These are phyloP conservation scores for Xylogone sp. DNA, from an alignment of 2,329 filamentous ascomycete species.

Conservation along the genomic window DNA sequence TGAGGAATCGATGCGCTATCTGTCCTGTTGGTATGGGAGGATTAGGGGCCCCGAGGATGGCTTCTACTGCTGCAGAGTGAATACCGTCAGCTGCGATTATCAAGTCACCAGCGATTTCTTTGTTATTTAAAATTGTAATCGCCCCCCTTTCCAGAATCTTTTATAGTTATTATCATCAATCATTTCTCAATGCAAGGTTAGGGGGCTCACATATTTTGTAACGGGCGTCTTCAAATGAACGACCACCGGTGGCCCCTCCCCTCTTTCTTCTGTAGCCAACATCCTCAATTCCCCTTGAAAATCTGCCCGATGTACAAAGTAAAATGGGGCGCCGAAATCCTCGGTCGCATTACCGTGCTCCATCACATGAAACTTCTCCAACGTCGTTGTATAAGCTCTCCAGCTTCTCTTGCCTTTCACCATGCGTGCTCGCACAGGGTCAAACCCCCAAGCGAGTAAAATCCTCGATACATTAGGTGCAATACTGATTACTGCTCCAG, in stretches of 20 bases:
- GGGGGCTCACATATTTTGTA: constrained; percentile 16
- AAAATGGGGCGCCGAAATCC: constrained; percentile 10
- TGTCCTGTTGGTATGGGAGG: background rate
- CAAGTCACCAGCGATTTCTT: constrained; percentile 28
- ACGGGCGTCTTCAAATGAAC: constrained; percentile 17
- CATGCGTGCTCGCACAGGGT: constrained; percentile 20
- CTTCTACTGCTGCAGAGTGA: constrained; percentile 20
- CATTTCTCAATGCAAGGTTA: too few species aligned
- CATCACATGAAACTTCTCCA: constrained; percentile 8
- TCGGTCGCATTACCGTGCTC: background rate
- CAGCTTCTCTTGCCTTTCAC: constrained; percentile 16
- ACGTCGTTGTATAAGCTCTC: constrained; percentile 7
- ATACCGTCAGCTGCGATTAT: constrained; percentile 35
- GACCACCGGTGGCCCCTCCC: constrained; percentile 19
- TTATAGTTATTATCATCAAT: too few species aligned
- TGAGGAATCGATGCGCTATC: constrained; percentile 31
- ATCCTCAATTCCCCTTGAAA: constrained; percentile 33
- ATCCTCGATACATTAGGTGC: constrained; percentile 33
- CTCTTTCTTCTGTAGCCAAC: constrained; percentile 23
- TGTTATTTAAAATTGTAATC: constrained; percentile 27
- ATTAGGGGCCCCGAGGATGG: background rate
- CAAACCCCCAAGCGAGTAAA: constrained; percentile 31
- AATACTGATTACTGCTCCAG: constrained; percentile 37
- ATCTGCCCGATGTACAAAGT: constrained; percentile 34
- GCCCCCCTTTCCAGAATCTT: constrained; percentile 1